Evolutionary conservation across 129 eudicot genomes (phyloP).

Genomic region (Tagetes patula): DNA sequence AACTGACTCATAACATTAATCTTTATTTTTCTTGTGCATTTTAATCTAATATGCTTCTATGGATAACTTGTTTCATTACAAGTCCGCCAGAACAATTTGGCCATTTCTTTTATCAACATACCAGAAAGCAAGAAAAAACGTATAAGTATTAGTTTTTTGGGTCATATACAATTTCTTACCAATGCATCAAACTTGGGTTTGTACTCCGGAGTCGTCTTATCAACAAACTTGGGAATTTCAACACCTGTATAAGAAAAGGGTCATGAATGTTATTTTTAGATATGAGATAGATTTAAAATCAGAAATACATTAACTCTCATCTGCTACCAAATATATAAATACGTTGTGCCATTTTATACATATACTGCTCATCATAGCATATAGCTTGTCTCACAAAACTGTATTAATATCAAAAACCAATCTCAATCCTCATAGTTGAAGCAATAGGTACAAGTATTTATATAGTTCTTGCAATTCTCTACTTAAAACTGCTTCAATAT

Average conservation of each 20-base stretch:
- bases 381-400: background rate
- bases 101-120: background rate
- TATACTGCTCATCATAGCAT: background rate
- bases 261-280: background rate
- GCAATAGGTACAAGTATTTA: background rate
- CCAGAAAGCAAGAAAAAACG: background rate
- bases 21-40: background rate
- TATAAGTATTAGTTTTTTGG: background rate
- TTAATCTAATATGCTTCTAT: background rate
- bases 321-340: background rate
- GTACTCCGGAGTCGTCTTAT: slow-evolving; percentile 75
- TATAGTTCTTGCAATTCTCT: background rate
- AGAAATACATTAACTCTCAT: background rate
- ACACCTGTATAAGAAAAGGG: slow-evolving; percentile 41
- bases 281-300: background rate
- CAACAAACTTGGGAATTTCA: slow-evolving; percentile 86
- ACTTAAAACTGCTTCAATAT: too few relatives aligned
- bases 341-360: background rate
- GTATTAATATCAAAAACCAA: too few relatives aligned
- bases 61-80: background rate
- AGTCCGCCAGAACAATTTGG: background rate
- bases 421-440: background rate
- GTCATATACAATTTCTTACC: slow-evolving; percentile 40
- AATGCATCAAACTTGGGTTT: slow-evolving; percentile 80
- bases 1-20: background rate